A percentile compares a stretch with the other conserved stretches of the same genome.
These are phyloP conservation scores for Eimeria sp. DNA, from an alignment of 169 alveolate genomes.

Conservation along the genomic window DNA sequence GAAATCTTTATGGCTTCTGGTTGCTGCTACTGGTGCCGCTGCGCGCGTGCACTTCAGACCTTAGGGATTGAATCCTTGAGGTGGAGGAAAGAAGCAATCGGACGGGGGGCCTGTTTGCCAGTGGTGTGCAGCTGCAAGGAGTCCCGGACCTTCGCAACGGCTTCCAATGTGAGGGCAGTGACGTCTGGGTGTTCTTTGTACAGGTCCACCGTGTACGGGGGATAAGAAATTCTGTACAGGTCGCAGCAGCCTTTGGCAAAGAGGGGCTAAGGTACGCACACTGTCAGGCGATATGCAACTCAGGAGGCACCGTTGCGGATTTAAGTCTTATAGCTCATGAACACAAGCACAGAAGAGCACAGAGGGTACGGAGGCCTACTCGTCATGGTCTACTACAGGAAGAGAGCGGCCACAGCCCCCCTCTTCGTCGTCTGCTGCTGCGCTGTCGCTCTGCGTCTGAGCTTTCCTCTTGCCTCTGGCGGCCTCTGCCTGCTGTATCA, in stretches of 20 bases:
- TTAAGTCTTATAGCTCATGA: background rate
- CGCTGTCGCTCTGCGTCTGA: slow-evolving; percentile 24
- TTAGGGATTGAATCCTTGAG: slow-evolving; percentile 62
- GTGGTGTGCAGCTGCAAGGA: slow-evolving; percentile 75
- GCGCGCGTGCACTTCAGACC: slow-evolving; percentile 13
- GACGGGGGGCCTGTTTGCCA: slow-evolving; percentile 78
- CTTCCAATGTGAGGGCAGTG: slow-evolving; percentile 53
- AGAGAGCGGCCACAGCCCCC: slow-evolving; percentile 38
- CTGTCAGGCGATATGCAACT: background rate
- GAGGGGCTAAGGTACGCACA: background rate
- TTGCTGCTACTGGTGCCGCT: slow-evolving; percentile 7
- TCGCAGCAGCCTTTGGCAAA: background rate
- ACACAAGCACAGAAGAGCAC: background rate
- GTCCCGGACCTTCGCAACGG: slow-evolving; percentile 74
- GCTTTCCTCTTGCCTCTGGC: slow-evolving; percentile 73
- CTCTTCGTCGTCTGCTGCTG: slow-evolving; percentile 61
- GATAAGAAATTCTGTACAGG: slow-evolving; percentile 36
- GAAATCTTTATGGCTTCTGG: background rate
- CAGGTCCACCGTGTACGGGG: slow-evolving; percentile 54
- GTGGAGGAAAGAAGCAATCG: slow-evolving; percentile 76
- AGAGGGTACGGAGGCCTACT: slow-evolving; percentile 11
- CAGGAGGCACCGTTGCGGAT: background rate
- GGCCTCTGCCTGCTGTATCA: slow-evolving; percentile 35
- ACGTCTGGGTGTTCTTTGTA: slow-evolving; percentile 64
- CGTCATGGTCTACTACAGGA: slow-evolving; percentile 51